Evolutionary conservation across 1,139 yeast species (phyloP).

Genomic region (Ogataea hybrid): DNA sequence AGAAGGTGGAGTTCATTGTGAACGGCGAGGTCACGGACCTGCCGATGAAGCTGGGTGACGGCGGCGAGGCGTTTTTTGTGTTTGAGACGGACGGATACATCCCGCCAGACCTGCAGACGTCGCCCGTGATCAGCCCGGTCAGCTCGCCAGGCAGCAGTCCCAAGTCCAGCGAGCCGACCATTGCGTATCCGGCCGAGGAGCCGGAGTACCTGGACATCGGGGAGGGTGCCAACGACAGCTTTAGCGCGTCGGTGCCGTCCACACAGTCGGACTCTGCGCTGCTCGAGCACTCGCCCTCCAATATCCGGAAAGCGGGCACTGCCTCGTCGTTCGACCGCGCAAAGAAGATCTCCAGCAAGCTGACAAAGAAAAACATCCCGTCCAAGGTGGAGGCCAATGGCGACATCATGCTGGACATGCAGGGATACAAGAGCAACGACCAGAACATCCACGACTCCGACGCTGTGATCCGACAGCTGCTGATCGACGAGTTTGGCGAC

Average conservation of each 20-base stretch:
- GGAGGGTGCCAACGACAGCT: slow-evolving; percentile 24
- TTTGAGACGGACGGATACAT: slow-evolving; percentile 78
- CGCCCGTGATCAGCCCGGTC: slow-evolving; percentile 87
- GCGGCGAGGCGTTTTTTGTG: slow-evolving; percentile 97
- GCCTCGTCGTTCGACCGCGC: slow-evolving; percentile 55
- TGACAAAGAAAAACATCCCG: slow-evolving; percentile 76
- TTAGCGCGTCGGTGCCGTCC: slow-evolving; percentile 14
- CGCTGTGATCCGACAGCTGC: slow-evolving; percentile 65
- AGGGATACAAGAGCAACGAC: slow-evolving; percentile 90
- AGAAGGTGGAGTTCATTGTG: slow-evolving; percentile 84
- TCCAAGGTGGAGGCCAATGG: slow-evolving; percentile 88
- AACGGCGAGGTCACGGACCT: slow-evolving; percentile 79
- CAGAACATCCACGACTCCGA: slow-evolving; percentile 69
- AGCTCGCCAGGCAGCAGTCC: slow-evolving; percentile 70
- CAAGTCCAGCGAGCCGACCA: slow-evolving; percentile 23
- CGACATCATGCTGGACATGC: slow-evolving; percentile 88
- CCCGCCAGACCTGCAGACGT: slow-evolving; percentile 78
- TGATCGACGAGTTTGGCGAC: slow-evolving; percentile 68
- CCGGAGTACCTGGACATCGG: slow-evolving; percentile 45
- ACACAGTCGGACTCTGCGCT: slow-evolving; percentile 25
- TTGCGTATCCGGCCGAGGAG: slow-evolving; percentile 39
- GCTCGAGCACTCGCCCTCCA: slow-evolving; percentile 15
- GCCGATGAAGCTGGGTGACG: slow-evolving; percentile 96
- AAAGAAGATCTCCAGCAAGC: slow-evolving; percentile 62
- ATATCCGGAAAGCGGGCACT: slow-evolving; percentile 13